Base-by-base conservation (phyloP, 768 basidiomycete species). In the Saitozyma sp. region DNA sequence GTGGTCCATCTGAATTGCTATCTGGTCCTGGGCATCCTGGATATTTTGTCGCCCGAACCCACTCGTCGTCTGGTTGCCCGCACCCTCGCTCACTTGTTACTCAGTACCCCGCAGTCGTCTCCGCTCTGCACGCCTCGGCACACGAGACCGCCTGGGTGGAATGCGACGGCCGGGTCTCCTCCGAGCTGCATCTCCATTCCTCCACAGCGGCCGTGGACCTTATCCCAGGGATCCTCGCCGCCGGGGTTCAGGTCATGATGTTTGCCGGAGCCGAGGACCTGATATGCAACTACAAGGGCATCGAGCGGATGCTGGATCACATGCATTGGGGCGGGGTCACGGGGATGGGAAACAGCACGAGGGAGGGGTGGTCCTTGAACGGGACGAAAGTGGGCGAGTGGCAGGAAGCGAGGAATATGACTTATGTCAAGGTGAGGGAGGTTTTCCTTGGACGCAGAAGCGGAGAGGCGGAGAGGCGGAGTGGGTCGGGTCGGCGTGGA, bases 231-330 rank as follows among this genome's bases (percentile, higher is more conserved):
- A 82, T 99, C 3, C 83, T 97, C 39, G 86, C 88, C 66, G 84
- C 84, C 64, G 76, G 77, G 4, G 88, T 98, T 17, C 88, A 89
- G 0, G 84, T 97, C n/a, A 76, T 99, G 66, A 83, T 99, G 51
- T 99, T 96, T 70, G 92, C 87, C 0, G 96, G 96, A 7, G 93
- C 96, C 77, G 90, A 97, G 78, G 96, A 98, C 77, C 81, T 93
- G 49, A 96, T 99, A 65, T 98, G 96, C 82, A 98, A 98, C 78
- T 89, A 96, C 77, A 83, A 94, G 56, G 96, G 96, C 4, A 83
- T 92, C 63, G 93, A 97, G 79, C 84, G 84, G 61, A 86, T 90
- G 84, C 89, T 97, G 52, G 87, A 89, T 65, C 81, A 84, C 38
- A 82, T 99, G 83, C 83, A 84, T 3, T 99, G 95, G 95, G 89